Percentiles rank a stretch among this genome's conserved stretches.
These are phyloP conservation scores for Calocybe gambosa DNA, from an alignment of 1,284 basidiomycete genomes.

Conservation along the genomic window DNA sequence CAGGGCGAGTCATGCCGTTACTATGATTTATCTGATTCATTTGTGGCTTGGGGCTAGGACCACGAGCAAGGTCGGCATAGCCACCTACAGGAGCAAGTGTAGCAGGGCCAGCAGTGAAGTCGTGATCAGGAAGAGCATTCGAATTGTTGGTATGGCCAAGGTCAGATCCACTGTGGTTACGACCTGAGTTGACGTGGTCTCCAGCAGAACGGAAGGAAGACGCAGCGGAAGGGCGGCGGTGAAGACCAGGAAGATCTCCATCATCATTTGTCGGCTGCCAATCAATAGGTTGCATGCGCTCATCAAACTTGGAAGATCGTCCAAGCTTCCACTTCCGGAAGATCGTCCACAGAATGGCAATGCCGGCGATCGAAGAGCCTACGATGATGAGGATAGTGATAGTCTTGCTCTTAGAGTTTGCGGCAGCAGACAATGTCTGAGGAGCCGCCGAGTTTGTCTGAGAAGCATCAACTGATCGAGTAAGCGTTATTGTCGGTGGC, in stretches of 20 bases:
- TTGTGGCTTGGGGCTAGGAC: constrained; percentile 51
- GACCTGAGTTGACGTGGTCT: constrained; percentile 32
- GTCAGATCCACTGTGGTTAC: constrained; percentile 22
- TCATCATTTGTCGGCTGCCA: constrained; percentile 64
- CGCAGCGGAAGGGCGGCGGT: constrained; percentile 48
- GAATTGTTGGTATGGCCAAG: constrained; percentile 20
- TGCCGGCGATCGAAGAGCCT: constrained; percentile 60
- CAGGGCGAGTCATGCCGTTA: constrained; percentile 34
- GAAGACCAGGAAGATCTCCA: constrained; percentile 39
- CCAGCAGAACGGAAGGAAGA: constrained; percentile 70
- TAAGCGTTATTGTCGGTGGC: constrained; percentile 17
- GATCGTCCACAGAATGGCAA: constrained; percentile 75
- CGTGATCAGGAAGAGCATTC: constrained; percentile 58
- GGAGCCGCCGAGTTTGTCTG: constrained; percentile 18
- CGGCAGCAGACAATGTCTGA: constrained; percentile 25
- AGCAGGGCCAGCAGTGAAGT: constrained; percentile 69
- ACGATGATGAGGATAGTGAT: constrained; percentile 70
- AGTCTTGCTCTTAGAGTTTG: constrained; percentile 55
- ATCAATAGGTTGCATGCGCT: constrained; percentile 78
- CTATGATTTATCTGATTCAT: constrained; percentile 54
- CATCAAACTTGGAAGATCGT: constrained; percentile 73
- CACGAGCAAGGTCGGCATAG: constrained; percentile 74
- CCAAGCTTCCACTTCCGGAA: constrained; percentile 91
- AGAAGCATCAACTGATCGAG: constrained; percentile 21
- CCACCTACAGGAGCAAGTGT: constrained; percentile 62